phyloP scores from a whole-genome alignment of 2,329 filamentous ascomycete genomes.

The Pseudogymnoascus sp. region DNA sequence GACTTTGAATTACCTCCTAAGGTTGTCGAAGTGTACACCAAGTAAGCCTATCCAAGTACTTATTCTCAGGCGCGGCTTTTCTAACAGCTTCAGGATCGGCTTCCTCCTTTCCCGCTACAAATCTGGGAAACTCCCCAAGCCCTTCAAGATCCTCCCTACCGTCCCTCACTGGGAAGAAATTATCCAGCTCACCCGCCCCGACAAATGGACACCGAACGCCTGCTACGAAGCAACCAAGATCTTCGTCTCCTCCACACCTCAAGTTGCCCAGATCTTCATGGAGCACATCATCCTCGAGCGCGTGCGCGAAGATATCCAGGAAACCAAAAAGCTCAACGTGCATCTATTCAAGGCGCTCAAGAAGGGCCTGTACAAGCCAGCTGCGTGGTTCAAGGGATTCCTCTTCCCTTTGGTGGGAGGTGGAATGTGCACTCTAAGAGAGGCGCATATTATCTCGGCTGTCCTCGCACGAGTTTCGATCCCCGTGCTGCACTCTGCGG shows the following conservation, averaged over 20 bases:
- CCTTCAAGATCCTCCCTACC: conserved; percentile 92
- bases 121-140: conserved; percentile 92
- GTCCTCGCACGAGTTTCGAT: conserved; percentile 80
- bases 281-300: conserved; percentile 80
- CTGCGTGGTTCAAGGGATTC: conserved; percentile 94
- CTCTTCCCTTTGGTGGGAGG: conserved; percentile 82
- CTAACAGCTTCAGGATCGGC: conserved; percentile 54
- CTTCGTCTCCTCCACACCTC: conserved; percentile 78
- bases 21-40: conserved; percentile 88
- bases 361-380: conserved; percentile 87
- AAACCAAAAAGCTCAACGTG: conserved; percentile 90
- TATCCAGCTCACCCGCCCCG: conserved; percentile 74
- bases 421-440: conserved; percentile 83
- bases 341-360: conserved; percentile 93
- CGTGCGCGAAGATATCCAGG: conserved; percentile 89
- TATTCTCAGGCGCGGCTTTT: conserved; percentile 11
- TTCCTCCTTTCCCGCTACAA: conserved; percentile 88
- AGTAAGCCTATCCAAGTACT: conserved; percentile 43
- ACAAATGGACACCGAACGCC: conserved; percentile 68
- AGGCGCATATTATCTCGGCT: conserved; percentile 84
- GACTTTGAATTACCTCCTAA: conserved; percentile 82
- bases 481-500: conserved; percentile 85
- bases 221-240: conserved; percentile 86
- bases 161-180: conserved; percentile 89
- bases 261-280: conserved; percentile 76